Percentiles rank a stretch among this genome's conserved stretches.
Conservation (phyloP, 2,329 filamentous ascomycete genomes). For the Penicillium sp. region DNA sequence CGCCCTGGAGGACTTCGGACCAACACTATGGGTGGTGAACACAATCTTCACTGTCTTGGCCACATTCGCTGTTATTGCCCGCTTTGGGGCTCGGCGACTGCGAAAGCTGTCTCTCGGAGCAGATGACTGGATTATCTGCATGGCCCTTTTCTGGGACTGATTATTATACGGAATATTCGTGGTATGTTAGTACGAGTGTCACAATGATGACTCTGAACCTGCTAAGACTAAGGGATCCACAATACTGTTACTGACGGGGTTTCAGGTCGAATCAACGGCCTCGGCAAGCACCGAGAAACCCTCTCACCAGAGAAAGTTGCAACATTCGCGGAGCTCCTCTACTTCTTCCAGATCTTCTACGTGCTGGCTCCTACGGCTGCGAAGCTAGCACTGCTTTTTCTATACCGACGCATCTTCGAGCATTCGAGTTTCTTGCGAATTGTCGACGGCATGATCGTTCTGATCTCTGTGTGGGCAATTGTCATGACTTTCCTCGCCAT, state of each 20-base stretch:
- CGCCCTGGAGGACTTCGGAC: background rate
- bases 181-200: background rate
- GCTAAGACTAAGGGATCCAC: no score
- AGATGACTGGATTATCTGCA: slow-evolving; percentile 5
- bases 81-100: background rate
- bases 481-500: slow-evolving; percentile 2
- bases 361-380: background rate
- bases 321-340: slow-evolving; percentile 1
- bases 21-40: background rate
- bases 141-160: slow-evolving; percentile 2
- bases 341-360: slow-evolving; percentile 6
- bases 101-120: background rate
- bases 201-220: background rate
- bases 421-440: background rate
- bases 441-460: background rate
- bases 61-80: background rate
- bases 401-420: slow-evolving; percentile 4
- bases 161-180: background rate
- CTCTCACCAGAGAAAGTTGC: background rate
- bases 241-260: background rate
- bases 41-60: background rate
- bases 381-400: slow-evolving; percentile 5
- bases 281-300: background rate
- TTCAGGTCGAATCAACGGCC: background rate
- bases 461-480: background rate